Evolutionary conservation across 371 early-diverging fungal genomes (phyloP).

Genomic region (Phascolomyces articulosus): DNA sequence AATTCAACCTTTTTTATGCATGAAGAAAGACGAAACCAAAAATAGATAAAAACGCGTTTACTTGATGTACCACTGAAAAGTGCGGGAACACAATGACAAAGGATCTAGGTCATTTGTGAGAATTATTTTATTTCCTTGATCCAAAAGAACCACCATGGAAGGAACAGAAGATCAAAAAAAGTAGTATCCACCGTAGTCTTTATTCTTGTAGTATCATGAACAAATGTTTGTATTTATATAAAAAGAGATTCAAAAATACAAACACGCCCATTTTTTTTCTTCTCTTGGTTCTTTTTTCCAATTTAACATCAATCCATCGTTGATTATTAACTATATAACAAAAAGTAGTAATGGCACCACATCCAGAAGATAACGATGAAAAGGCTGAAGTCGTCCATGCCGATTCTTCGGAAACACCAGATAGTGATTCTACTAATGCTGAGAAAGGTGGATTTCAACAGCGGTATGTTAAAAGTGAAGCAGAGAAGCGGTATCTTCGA

Average conservation of each 20-base stretch:
- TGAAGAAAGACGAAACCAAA: background rate
- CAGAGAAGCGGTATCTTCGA: slow-evolving; percentile 30
- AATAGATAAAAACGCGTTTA: background rate
- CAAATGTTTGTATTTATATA: background rate
- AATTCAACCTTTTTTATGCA: background rate
- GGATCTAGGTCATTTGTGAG: background rate
- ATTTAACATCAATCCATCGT: background rate
- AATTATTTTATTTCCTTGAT: background rate
- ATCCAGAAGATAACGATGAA: background rate
- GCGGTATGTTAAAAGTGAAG: background rate
- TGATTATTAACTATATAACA: background rate
- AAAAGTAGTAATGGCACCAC: background rate
- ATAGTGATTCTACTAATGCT: background rate
- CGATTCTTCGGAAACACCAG: background rate
- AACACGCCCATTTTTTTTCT: background rate
- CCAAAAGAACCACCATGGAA: background rate
- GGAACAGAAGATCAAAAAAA: background rate
- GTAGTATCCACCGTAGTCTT: too few species aligned
- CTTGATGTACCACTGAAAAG: background rate
- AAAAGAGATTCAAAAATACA: background rate
- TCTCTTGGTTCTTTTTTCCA: background rate
- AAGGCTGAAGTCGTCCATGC: background rate
- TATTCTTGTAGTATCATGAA: background rate
- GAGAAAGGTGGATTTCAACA: background rate
- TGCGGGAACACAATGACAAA: background rate